phyloP scores from a whole-genome alignment of 345 rosid species.

The Populus nigra region DNA sequence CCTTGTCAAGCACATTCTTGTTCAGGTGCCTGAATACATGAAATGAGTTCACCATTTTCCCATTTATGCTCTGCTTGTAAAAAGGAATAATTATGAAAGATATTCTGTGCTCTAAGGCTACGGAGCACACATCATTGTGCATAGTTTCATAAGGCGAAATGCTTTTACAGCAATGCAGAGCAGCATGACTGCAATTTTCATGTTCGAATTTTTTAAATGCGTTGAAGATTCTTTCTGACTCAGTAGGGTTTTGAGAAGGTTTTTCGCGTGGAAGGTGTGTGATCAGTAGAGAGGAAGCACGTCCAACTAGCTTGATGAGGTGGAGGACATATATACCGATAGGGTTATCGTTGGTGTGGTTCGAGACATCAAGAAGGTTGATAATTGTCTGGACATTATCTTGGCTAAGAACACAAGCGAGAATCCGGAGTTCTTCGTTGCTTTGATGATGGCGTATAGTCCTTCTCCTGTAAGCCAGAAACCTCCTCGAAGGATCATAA shows the following conservation, averaged over 20 bases:
- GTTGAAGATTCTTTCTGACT: slow-evolving; percentile 10
- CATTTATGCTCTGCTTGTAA: slow-evolving; percentile 3
- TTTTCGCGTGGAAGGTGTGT: slow-evolving; percentile 10
- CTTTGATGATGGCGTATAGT: slow-evolving; percentile 38
- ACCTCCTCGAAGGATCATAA: slow-evolving; percentile 61
- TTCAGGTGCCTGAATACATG: slow-evolving; percentile 16
- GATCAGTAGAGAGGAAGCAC: slow-evolving; percentile 36
- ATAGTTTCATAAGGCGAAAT: slow-evolving; percentile 17
- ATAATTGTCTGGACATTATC: slow-evolving; percentile 20
- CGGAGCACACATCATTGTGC: slow-evolving; percentile 23
- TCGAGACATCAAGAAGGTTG: slow-evolving; percentile 29
- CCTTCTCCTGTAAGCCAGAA: slow-evolving; percentile 46
- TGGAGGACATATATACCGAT: slow-evolving; percentile 31
- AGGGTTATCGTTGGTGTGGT: slow-evolving; percentile 28
- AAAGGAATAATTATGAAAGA: slow-evolving; percentile 19
- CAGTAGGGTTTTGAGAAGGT: not conserved
- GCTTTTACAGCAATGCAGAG: slow-evolving; percentile 6
- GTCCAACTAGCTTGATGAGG: slow-evolving; percentile 32
- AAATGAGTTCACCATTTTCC: not conserved
- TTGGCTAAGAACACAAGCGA: slow-evolving; percentile 43
- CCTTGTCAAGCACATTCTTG: slow-evolving; percentile 19
- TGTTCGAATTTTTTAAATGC: slow-evolving; percentile 11
- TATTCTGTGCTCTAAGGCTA: slow-evolving; percentile 18
- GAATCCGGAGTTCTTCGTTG: slow-evolving; percentile 43
- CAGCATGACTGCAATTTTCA: not conserved